Evolutionary conservation across 1,284 basidiomycete species (phyloP).

Genomic region (Moesziomyces aphidis): DNA sequence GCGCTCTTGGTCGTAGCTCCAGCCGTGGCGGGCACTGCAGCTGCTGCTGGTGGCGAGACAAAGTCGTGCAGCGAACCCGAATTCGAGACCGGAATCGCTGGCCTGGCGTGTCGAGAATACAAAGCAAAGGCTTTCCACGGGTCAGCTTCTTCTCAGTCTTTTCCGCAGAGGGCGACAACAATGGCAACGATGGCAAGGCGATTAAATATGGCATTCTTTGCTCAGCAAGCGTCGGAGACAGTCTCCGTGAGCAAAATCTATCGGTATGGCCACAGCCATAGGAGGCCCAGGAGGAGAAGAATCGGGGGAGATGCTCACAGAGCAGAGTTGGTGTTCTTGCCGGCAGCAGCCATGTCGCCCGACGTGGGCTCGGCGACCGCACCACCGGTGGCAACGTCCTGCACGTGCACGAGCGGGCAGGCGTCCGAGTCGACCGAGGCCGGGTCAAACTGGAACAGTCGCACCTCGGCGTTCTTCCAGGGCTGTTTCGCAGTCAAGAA

Average conservation of each 20-base stretch:
- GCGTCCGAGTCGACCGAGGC: constrained; percentile 49
- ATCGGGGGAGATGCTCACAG: constrained; percentile 42
- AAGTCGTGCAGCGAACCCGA: constrained; percentile 31
- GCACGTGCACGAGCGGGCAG: constrained; percentile 49
- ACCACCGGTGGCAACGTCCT: constrained; percentile 55
- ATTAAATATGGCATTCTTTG: neutral
- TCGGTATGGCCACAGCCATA: neutral
- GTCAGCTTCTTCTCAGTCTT: neutral
- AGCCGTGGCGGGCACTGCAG: constrained; percentile 7
- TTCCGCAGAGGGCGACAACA: too few relatives aligned
- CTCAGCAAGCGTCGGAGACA: neutral
- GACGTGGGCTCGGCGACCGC: constrained; percentile 53
- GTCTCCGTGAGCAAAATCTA: neutral
- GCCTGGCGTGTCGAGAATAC: constrained; percentile 5
- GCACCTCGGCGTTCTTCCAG: constrained; percentile 67
- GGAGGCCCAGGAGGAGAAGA: neutral
- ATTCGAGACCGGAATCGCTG: constrained; percentile 30
- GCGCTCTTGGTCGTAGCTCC: constrained; percentile 7
- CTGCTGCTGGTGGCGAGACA: constrained; percentile 1
- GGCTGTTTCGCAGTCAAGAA: constrained; percentile 18
- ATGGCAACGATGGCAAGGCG: too few relatives aligned
- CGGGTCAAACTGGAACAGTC: constrained; percentile 60
- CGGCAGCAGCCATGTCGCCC: constrained; percentile 73
- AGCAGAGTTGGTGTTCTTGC: constrained; percentile 37
- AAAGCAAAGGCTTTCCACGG: constrained; percentile 1